Conservation (phyloP, 345 rosid genomes). For the Mangifera indica region DNA sequence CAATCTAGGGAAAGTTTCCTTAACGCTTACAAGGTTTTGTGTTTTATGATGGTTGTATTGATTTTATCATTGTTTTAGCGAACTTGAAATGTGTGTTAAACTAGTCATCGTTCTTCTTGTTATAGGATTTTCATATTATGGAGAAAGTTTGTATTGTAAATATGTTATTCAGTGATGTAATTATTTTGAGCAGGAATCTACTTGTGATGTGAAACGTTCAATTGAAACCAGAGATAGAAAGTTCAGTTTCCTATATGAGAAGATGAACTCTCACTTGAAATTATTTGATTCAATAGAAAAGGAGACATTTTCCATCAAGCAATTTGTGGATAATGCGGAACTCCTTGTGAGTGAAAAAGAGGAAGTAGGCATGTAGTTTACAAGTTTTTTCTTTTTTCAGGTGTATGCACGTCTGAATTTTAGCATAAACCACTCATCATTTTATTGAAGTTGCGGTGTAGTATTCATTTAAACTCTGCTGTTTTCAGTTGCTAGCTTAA, state of each 20-base stretch:
- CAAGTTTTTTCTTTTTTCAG: constrained; percentile 24
- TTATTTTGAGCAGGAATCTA: constrained; percentile 57
- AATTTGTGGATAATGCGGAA: constrained; percentile 53
- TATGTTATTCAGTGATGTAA: too few species aligned
- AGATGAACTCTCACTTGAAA: constrained; percentile 59
- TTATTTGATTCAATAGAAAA: constrained; percentile 78
- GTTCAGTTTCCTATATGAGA: constrained; percentile 43
- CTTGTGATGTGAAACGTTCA: constrained; percentile 61
- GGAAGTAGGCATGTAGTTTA: constrained; percentile 66
- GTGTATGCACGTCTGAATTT: constrained; percentile 13
- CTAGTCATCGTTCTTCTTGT: neutral
- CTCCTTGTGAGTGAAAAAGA: constrained; percentile 57
- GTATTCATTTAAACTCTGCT: constrained; percentile 17
- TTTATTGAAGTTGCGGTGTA: constrained; percentile 5
- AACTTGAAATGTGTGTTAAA: neutral
- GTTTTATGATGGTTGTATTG: neutral
- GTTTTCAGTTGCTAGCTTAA: constrained; percentile 59
- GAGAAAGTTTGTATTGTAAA: too few species aligned
- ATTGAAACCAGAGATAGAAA: constrained; percentile 59
- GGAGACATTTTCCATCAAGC: constrained; percentile 62
- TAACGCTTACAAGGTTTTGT: constrained; percentile 60
- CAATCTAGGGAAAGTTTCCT: constrained; percentile 63
- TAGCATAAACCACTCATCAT: constrained; percentile 9
- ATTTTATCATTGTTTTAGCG: neutral
- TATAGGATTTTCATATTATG: too few species aligned